Evolutionary conservation across 768 basidiomycete species (phyloP), one percentile per base, ranked within the genome.

Genomic region (Agrocybe praecox): DNA sequence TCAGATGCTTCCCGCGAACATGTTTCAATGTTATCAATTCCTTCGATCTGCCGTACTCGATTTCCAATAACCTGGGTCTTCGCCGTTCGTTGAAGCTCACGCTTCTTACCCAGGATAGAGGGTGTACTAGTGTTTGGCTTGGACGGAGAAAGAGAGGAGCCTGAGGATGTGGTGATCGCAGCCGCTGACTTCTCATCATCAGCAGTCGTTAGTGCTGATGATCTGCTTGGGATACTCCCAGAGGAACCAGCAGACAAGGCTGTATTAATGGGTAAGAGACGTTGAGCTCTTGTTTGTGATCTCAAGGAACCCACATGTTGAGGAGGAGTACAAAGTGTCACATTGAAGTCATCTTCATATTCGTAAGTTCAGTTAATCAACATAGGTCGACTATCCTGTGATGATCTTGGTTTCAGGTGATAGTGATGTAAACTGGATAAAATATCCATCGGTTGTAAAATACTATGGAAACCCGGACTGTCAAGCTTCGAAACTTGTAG

Each of bases 71-170:
- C 60, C 22, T 56, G 49, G 29, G 55, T 58, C 46, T 55, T 62
- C 42, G 64, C 61, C n/a, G n/a, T n/a, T 33, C 53, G 64, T 48
- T 73, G 68, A 53, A 71, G 68, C 11, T 75, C 64, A 12, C 80
- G 75, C 55, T 82, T 82, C 60, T 68, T 76, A 33, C 80, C 76
- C 49, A 76, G 71, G 59, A 74, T 54, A 48, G 78, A 74, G 4
- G 71, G 72, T 4, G 74, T 70, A 29, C 66, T 71, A 22, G 34
- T 54, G 2, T 65, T 62, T 2, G 71, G 67, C 46, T 69, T 62
- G 11, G 78, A 71, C 40, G 70, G 66, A 21, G 74, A 71, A 15
- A 62, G 60, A 15, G 69, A 64, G 11, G 81, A 82, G 47, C 77
- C 81, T 12, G 78, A 77, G 3, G 77, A 78, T 7, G 72, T 69